Conservation (phyloP, 768 basidiomycete genomes). For the Pisolithus marmoratus region DNA sequence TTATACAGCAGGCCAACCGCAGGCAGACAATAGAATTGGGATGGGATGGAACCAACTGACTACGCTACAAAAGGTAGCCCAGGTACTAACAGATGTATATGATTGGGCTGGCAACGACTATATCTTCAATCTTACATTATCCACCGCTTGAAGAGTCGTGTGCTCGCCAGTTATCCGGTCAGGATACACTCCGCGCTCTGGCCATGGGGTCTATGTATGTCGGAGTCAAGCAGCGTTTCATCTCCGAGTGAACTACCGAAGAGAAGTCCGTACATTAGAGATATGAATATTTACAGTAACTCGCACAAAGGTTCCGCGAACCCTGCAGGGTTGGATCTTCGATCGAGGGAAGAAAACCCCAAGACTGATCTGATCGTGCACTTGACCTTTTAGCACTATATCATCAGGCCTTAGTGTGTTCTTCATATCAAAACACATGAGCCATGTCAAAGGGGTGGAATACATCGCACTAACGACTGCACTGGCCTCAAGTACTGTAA, state of each 20-base stretch:
- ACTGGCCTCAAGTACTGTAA: no score
- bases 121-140: no score
- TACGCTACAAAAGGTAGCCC: no score
- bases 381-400: neutral
- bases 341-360: slow-evolving; percentile 8
- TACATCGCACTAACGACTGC: no score
- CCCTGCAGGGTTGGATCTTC: slow-evolving; percentile 7
- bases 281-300: slow-evolving; percentile 10
- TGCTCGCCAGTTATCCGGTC: neutral
- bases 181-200: neutral
- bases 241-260: slow-evolving; percentile 20
- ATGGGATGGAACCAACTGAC: no score
- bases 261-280: neutral
- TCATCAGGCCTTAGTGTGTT: neutral
- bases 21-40: no score
- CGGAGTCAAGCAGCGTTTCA: slow-evolving; percentile 22
- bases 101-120: no score
- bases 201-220: neutral
- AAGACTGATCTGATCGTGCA: neutral
- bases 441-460: no score
- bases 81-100: no score
- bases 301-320: slow-evolving; percentile 22
- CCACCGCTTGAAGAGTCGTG: neutral
- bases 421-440: no score
- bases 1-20: no score